These are phyloP conservation scores for Warburgia ugandensis DNA, from an alignment of 164 flowering plant genomes.

Conservation along the genomic window DNA sequence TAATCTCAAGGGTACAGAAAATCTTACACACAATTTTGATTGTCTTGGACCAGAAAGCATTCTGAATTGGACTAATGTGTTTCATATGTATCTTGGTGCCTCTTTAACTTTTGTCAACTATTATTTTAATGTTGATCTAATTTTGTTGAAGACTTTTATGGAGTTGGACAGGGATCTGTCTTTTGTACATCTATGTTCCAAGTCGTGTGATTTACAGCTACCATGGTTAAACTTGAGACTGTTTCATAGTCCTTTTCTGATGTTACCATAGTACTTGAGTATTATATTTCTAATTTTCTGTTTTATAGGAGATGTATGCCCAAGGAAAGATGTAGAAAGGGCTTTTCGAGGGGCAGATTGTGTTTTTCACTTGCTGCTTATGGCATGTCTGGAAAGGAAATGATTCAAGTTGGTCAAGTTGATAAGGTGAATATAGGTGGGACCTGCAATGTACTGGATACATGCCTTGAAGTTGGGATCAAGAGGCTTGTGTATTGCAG, in stretches of 20 bases:
- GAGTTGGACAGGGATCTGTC: background rate
- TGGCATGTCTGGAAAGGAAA: slow-evolving; percentile 98
- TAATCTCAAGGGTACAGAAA: too few species aligned
- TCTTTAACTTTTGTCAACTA: too few species aligned
- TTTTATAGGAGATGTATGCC: slow-evolving; percentile 51
- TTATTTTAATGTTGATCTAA: too few species aligned
- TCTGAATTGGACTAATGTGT: too few species aligned
- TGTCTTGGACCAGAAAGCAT: too few species aligned
- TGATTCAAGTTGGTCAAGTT: slow-evolving; percentile 78
- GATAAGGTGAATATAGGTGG: slow-evolving; percentile 81
- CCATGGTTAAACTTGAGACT: too few species aligned
- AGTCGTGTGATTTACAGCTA: too few species aligned
- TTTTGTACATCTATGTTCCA: background rate
- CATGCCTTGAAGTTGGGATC: slow-evolving; percentile 61
- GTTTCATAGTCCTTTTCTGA: too few species aligned
- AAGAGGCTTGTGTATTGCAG: slow-evolving; percentile 79
- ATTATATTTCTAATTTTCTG: background rate
- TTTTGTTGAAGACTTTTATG: background rate
- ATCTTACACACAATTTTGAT: too few species aligned
- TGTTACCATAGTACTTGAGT: too few species aligned
- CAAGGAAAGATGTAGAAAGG: slow-evolving; percentile 62
- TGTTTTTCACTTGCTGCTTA: slow-evolving; percentile 93
- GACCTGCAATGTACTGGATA: slow-evolving; percentile 69
- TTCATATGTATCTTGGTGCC: too few species aligned
- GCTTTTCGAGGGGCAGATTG: slow-evolving; percentile 71